Evolutionary conservation across 2,329 filamentous ascomycete species (phyloP).

Genomic region (Pseudocercospora macadamiae): DNA sequence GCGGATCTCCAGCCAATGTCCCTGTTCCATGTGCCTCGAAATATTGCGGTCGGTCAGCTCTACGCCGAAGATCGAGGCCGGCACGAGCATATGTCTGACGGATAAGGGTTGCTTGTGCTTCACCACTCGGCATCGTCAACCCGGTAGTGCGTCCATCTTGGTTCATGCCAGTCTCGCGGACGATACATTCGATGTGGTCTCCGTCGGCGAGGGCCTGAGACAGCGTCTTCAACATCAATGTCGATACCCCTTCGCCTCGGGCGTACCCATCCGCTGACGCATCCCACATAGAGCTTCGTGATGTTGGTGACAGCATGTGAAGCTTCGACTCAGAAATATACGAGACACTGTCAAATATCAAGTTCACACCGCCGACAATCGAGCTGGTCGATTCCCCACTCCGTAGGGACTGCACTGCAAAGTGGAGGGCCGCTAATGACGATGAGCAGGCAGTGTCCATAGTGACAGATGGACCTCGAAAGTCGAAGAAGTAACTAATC

Average conservation of each 20-base stretch:
- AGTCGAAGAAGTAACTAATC: constrained; percentile 32
- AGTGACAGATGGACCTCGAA: constrained; percentile 30
- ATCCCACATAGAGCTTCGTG: constrained; percentile 37
- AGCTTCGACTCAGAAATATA: constrained; percentile 25
- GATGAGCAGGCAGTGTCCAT: constrained; percentile 53
- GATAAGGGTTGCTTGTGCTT: constrained; percentile 44
- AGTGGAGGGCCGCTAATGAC: constrained; percentile 42
- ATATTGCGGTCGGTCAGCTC: constrained; percentile 23
- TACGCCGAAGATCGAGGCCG: constrained; percentile 17
- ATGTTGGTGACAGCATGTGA: constrained; percentile 32
- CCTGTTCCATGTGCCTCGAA: constrained; percentile 40
- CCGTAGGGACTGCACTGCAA: constrained; percentile 38
- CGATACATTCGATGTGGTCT: constrained; percentile 48
- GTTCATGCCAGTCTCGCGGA: constrained; percentile 42
- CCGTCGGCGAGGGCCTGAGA: constrained; percentile 51
- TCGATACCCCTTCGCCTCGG: constrained; percentile 58
- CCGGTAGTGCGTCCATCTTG: constrained; percentile 43
- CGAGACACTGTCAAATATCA: constrained; percentile 29
- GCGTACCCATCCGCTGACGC: constrained; percentile 53
- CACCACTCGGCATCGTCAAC: constrained; percentile 44
- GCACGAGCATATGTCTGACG: constrained; percentile 41
- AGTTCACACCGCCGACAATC: constrained; percentile 30
- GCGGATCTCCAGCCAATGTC: constrained; percentile 35
- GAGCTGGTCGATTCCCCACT: constrained; percentile 29
- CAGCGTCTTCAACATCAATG: constrained; percentile 56